A percentile compares a stretch with the other conserved stretches of the same genome.
Conservation (phyloP, 1,139 yeast genomes). For the Protomyces inouyei region DNA sequence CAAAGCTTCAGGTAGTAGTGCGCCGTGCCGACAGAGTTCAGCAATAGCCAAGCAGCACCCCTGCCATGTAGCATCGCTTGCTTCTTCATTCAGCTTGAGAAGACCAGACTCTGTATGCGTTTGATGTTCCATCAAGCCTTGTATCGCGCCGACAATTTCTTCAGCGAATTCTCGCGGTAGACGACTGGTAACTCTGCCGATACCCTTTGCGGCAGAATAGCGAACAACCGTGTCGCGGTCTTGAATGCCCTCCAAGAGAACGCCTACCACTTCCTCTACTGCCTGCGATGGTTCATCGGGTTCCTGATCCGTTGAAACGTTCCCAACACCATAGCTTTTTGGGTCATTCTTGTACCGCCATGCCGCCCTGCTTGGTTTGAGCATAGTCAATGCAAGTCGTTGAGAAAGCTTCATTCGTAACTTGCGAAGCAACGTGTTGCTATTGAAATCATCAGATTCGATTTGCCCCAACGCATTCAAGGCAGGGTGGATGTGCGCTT, state of each 20-base stretch:
- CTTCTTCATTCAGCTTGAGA: constrained; percentile 28
- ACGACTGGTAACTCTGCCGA: constrained; percentile 43
- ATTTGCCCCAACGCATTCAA: not conserved
- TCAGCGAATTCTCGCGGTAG: constrained; percentile 36
- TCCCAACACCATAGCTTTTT: not conserved
- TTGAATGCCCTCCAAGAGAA: constrained; percentile 39
- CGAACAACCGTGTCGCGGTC: constrained; percentile 44
- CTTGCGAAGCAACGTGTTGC: constrained; percentile 30
- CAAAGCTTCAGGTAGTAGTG: constrained; percentile 33
- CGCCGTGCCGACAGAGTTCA: constrained; percentile 42
- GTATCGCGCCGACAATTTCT: constrained; percentile 41
- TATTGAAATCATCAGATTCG: not conserved
- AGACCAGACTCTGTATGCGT: constrained; percentile 26
- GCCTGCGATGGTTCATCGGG: constrained; percentile 32
- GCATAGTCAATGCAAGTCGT: constrained; percentile 32
- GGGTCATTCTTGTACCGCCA: constrained; percentile 21
- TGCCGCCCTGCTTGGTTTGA: constrained; percentile 26
- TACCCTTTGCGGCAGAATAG: constrained; percentile 47
- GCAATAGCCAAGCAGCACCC: constrained; percentile 47
- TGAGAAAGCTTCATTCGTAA: constrained; percentile 32
- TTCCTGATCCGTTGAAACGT: not conserved
- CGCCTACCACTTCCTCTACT: constrained; percentile 46
- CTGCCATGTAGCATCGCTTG: constrained; percentile 45
- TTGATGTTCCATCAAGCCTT: constrained; percentile 37
- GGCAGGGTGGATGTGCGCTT: not conserved